Evolutionary conservation across 306 rosid species (phyloP).

Genomic region (Cicer bijugum): DNA sequence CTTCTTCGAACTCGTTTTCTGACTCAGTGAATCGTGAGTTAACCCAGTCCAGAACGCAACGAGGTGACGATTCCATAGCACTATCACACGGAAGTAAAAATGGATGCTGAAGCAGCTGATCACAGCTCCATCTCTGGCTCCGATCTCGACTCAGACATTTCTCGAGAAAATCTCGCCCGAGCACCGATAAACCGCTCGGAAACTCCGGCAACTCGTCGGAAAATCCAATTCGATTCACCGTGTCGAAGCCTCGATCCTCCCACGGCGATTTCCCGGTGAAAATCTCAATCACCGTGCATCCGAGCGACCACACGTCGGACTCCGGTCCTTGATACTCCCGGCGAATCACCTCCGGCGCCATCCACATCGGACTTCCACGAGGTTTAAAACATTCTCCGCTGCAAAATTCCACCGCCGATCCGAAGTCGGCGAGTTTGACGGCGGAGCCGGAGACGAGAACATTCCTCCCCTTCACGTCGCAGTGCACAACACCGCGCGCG

Average conservation of each 20-base stretch:
- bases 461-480: slow-evolving; percentile 84
- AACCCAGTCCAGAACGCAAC: slow-evolving; percentile 79
- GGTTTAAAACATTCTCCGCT: slow-evolving; percentile 31
- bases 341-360: slow-evolving; percentile 95
- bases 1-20: slow-evolving; percentile 38
- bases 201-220: slow-evolving; percentile 61
- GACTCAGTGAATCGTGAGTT: slow-evolving; percentile 52
- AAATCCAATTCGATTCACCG: slow-evolving; percentile 68
- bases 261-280: slow-evolving; percentile 77
- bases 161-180: slow-evolving; percentile 65
- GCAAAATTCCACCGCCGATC: slow-evolving; percentile 55
- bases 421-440: slow-evolving; percentile 81
- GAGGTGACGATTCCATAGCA: slow-evolving; percentile 64
- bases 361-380: slow-evolving; percentile 95
- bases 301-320: slow-evolving; percentile 89
- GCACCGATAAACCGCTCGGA: slow-evolving; percentile 61
- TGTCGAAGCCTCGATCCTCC: slow-evolving; percentile 65
- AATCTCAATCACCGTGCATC: slow-evolving; percentile 90
- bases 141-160: slow-evolving; percentile 69
- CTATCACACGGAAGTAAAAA: slow-evolving; percentile 48
- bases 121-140: slow-evolving; percentile 74
- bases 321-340: slow-evolving; percentile 79
- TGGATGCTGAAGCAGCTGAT: slow-evolving; percentile 86
- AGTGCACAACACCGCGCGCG: slow-evolving; percentile 70
- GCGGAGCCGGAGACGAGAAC: slow-evolving; percentile 54